Evolutionary conservation across 805 yeast genomes (phyloP).

Genomic region (Zygoascus biomembranicola): DNA sequence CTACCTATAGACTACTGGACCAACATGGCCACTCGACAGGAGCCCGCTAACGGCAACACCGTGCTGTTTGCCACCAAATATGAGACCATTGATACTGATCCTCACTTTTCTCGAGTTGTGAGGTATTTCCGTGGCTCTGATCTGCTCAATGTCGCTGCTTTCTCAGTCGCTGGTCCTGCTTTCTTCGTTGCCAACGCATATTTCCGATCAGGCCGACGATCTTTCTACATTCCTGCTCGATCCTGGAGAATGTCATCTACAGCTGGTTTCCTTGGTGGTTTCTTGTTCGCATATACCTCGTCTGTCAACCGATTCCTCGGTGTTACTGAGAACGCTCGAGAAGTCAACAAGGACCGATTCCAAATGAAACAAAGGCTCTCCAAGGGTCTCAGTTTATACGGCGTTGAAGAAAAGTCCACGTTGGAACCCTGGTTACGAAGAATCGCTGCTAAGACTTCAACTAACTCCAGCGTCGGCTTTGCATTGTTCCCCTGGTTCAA

Average conservation of each 20-base stretch:
- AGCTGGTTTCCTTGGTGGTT: conserved; percentile 64
- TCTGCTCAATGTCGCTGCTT: conserved; percentile 41
- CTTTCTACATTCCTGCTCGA: conserved; percentile 42
- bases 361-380: conserved; percentile 62
- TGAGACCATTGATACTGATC: conserved; percentile 67
- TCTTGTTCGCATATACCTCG: conserved; percentile 56
- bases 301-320: conserved; percentile 74
- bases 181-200: conserved; percentile 1
- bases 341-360: conserved; percentile 63
- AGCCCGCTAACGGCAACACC: conserved; percentile 9
- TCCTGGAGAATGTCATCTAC: conserved; percentile 53
- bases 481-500: conserved; percentile 77
- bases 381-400: conserved; percentile 59
- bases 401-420: conserved; percentile 38
- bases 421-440: conserved; percentile 65
- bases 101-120: conserved; percentile 64
- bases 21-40: not conserved
- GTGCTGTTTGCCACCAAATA: conserved; percentile 16
- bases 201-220: conserved; percentile 1
- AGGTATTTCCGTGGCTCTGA: conserved; percentile 65
- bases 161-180: conserved; percentile 39
- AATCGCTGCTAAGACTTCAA: conserved; percentile 69
- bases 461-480: conserved; percentile 52
- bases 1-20: not conserved
- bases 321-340: conserved; percentile 60